Evolutionary conservation across 176 grass and related monocot species (phyloP), one percentile per base, ranked within the genome.

Genomic region (Eleusine coracana): DNA sequence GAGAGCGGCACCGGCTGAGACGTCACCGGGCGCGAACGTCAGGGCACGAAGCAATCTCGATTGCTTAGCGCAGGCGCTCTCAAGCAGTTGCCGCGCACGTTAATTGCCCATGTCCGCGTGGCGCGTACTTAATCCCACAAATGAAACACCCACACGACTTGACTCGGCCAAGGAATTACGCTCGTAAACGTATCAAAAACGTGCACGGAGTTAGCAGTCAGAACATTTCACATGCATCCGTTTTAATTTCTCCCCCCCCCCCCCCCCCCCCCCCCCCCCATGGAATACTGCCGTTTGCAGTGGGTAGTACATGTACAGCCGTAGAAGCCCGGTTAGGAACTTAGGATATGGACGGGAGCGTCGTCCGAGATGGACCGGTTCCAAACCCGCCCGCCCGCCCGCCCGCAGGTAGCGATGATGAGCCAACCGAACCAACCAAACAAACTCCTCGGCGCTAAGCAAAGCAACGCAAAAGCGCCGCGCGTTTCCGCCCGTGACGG

Each of bases 401-500:
- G 21, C 40, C 42, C 60, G 23, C 85, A 20, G 31, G 65, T 36
- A 5, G 60, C 58, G 10, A 10, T 66, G n/a, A 3, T 56, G 10
- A 48, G 1, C 39, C 39, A 5, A 40, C 70, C 71, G 29, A 62
- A 5, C 64, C 2, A 82, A 28, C 20, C 55, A 58, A 7, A 5
- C 54, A 21, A 27, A 78, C 74, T 6, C 80, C 67, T 73, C 80
- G 46, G 9, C 37, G 82, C 82, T 89, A 85, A 76, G 82, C 52
- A 76, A 75, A 71, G 25, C 5, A 31, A 58, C 5, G 18, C 54
- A 23, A 44, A 21, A 4, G 4, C 37, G 2, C 71, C 36, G 9
- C 66, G n/a, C 11, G 23, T 59, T 25, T 74, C 49, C 52, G 38
- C 59, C 68, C 81, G 61, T 79, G 86, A 46, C 38, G 81, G 41